These are phyloP conservation scores for Theileria sp. DNA, from an alignment of 169 alveolate genomes.

Conservation along the genomic window DNA sequence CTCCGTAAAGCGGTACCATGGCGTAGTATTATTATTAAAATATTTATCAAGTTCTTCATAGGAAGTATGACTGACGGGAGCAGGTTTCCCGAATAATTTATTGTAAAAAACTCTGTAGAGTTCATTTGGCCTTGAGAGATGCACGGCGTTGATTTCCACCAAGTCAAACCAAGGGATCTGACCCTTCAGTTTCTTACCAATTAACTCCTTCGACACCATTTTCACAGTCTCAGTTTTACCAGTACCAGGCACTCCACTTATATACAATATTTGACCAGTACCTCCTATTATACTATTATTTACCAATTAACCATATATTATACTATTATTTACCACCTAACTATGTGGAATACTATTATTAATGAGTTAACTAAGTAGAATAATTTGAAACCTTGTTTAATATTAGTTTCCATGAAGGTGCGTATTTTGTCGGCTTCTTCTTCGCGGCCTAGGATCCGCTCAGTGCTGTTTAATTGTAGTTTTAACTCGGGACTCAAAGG, in stretches of 20 bases:
- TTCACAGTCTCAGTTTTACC: slow-evolving; percentile 82
- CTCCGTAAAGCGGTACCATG: slow-evolving; percentile 30
- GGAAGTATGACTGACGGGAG: slow-evolving; percentile 19
- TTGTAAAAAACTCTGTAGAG: slow-evolving; percentile 67
- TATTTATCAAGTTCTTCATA: slow-evolving; percentile 44
- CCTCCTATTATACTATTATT: slow-evolving; percentile 20
- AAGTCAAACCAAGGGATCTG: slow-evolving; percentile 72
- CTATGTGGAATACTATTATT: too few species aligned
- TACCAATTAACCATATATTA: too few species aligned
- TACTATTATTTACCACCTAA: too few species aligned
- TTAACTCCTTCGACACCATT: slow-evolving; percentile 60
- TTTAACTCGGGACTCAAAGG: neutral
- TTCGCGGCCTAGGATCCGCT: slow-evolving; percentile 59
- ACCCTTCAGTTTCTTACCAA: slow-evolving; percentile 27
- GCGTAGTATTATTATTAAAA: slow-evolving; percentile 51
- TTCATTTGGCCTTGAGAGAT: slow-evolving; percentile 74
- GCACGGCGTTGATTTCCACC: slow-evolving; percentile 74
- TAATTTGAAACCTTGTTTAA: slow-evolving; percentile 75
- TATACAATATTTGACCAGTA: slow-evolving; percentile 73
- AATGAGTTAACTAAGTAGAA: too few species aligned
- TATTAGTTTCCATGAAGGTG: slow-evolving; percentile 72
- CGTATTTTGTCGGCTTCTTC: slow-evolving; percentile 70
- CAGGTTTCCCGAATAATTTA: slow-evolving; percentile 38
- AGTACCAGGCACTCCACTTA: slow-evolving; percentile 84
- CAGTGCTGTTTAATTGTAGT: neutral